Percentiles rank a stretch among this genome's conserved stretches.
phyloP scores from a whole-genome alignment of 805 yeast species.

The Cyberlindnera mississippiensis region DNA sequence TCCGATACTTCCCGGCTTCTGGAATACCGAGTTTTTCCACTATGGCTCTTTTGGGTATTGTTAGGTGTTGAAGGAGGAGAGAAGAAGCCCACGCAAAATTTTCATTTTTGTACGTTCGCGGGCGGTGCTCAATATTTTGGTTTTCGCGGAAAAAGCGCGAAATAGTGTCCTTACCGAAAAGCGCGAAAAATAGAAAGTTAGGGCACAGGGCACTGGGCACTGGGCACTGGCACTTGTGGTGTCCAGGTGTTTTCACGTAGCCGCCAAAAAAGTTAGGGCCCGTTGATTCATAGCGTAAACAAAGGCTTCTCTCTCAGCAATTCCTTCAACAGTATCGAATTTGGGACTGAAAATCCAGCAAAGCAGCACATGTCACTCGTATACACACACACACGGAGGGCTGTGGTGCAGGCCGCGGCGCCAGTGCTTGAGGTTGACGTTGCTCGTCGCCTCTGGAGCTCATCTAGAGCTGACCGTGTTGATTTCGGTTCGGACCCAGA shows the following conservation, averaged over 20 bases:
- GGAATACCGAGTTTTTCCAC: too few species aligned
- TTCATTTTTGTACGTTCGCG: neutral
- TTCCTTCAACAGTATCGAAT: too few species aligned
- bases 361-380: constrained; percentile 14
- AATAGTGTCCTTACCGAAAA: neutral
- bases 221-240: too few species aligned
- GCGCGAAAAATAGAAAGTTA: neutral
- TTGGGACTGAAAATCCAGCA: too few species aligned
- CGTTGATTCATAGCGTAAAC: constrained; percentile 4
- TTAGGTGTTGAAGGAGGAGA: neutral
- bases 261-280: constrained; percentile 3
- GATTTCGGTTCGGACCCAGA: constrained; percentile 19
- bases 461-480: constrained; percentile 5
- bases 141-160: neutral
- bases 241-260: constrained; percentile 5
- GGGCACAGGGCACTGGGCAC: neutral
- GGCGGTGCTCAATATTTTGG: too few species aligned
- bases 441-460: constrained; percentile 24
- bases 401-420: constrained; percentile 1
- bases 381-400: constrained; percentile 12
- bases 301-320: neutral
- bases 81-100: constrained; percentile 1
- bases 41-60: neutral
- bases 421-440: constrained; percentile 20
- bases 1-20: constrained; percentile 4